A percentile compares a stretch with the other conserved stretches of the same genome.
Conservation (phyloP, 768 basidiomycete species). For the Porphyrellus cyaneotinctus region DNA sequence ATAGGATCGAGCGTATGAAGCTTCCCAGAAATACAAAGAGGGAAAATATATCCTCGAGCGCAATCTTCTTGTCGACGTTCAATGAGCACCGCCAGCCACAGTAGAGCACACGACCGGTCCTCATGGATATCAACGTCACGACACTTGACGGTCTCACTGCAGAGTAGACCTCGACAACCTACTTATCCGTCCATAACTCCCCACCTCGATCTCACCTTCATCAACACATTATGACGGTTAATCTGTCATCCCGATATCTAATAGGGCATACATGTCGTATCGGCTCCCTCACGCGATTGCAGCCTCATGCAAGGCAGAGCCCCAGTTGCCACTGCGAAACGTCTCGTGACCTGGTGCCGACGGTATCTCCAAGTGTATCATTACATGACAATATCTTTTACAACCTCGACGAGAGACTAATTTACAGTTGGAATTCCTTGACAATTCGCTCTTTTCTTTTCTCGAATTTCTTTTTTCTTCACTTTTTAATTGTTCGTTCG, state of each 20-base stretch:
- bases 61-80: constrained; percentile 82
- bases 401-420: constrained; percentile 15
- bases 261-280: constrained; percentile 21
- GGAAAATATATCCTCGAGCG: constrained; percentile 97
- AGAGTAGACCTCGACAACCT: constrained; percentile 15
- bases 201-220: constrained; percentile 15
- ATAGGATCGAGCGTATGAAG: constrained; percentile 89
- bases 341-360: constrained; percentile 6
- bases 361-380: constrained; percentile 19
- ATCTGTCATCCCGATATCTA: constrained; percentile 22
- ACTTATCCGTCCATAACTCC: constrained; percentile 7
- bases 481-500: constrained; percentile 8
- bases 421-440: constrained; percentile 16
- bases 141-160: constrained; percentile 11
- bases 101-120: constrained; percentile 2
- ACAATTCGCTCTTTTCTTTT: constrained; percentile 1
- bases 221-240: constrained; percentile 18
- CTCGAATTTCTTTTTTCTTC: background rate
- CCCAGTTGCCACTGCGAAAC: constrained; percentile 3
- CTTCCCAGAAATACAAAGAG: constrained; percentile 95
- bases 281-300: constrained; percentile 6
- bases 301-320: background rate
- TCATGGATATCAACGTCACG: constrained; percentile 10
- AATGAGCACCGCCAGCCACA: constrained; percentile 41
- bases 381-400: constrained; percentile 15